Evolutionary conservation across 2,329 filamentous ascomycete genomes (phyloP), one percentile per base, ranked within the genome.

Genomic region (Fusarium cyanostomum): DNA sequence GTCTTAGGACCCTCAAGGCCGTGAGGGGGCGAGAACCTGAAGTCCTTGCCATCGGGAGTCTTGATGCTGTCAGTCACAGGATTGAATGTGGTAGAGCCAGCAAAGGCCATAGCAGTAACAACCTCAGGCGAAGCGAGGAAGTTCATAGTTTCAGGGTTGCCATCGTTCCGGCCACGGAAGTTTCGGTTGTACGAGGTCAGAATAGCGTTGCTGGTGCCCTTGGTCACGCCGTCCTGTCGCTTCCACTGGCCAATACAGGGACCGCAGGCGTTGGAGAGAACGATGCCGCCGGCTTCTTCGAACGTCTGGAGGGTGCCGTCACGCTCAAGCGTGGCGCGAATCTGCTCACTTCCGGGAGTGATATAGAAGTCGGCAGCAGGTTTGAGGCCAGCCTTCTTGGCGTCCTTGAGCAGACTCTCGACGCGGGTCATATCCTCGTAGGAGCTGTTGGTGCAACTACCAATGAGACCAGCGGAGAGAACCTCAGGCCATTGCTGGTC

Each of bases 121-220:
- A 99, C 87, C 78, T 99, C 95, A 7, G 95, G 95, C 0, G 94
- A 97, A 9, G 95, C 94, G 49, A 99, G 86, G 81, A 99, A 99
- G 84, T 98, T 99, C 94, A 98, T 97, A 8, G 95, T 99, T 37
- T 90, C 89, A 18, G 92, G 89, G 81, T 99, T 99, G 62, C 95
- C 95, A 74, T 99, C 95, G 76, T 99, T 99, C 66, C 95, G 91
- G 60, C 92, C 94, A 46, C 92, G 92, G 83, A 99, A 99, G 81
- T 99, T 99, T 60, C 95, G 92, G 84, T 99, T 99, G 82, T 97
- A 99, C 1, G 94, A 97, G 9, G 93, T 94, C 72, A 99, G 87
- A 71, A 99, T 98, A 62, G 95, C 95, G 74, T 99, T 99, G 51
- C 87, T 82, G 56, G 94, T 92, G 62, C 93, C 94, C 80, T 96